These are phyloP conservation scores for Suhomyces kilbournensis DNA, from an alignment of 805 yeast genomes.

Conservation along the genomic window DNA sequence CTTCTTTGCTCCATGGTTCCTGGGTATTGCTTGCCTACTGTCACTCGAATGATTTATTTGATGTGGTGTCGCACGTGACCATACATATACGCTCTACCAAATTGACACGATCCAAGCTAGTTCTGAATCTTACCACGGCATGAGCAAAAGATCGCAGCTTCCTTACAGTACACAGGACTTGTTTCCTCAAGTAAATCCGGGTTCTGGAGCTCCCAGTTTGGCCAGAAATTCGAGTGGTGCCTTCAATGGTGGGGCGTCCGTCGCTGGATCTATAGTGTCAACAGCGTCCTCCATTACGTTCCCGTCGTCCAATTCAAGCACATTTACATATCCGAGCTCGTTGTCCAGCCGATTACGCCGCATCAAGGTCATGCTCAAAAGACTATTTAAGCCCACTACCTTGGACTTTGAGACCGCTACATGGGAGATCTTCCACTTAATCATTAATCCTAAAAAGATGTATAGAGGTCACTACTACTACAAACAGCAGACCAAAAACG, in stretches of 20 bases:
- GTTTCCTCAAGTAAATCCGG: constrained; percentile 27
- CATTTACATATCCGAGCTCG: background rate
- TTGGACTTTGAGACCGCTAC: constrained; percentile 89
- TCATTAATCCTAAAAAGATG: constrained; percentile 76
- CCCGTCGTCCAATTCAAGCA: background rate
- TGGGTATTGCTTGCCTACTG: background rate
- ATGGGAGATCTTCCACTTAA: constrained; percentile 81
- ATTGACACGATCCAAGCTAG: background rate
- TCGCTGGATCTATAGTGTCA: background rate
- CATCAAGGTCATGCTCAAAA: constrained; percentile 21
- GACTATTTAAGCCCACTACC: constrained; percentile 66
- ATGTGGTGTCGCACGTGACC: background rate
- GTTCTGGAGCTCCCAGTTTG: constrained; percentile 2
- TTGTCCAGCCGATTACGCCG: background rate
- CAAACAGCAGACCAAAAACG: constrained; percentile 53
- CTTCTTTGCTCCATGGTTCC: background rate
- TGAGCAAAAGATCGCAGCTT: constrained; percentile 31
- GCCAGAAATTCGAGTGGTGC: background rate
- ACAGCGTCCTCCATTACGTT: background rate
- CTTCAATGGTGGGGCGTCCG: background rate
- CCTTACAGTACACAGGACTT: constrained; percentile 45
- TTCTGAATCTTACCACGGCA: background rate
- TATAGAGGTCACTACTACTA: constrained; percentile 73
- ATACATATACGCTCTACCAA: background rate
- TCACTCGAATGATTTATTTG: constrained; percentile 1